phyloP scores from a whole-genome alignment of 306 rosid genomes.

The Quercus berberidifolia region DNA sequence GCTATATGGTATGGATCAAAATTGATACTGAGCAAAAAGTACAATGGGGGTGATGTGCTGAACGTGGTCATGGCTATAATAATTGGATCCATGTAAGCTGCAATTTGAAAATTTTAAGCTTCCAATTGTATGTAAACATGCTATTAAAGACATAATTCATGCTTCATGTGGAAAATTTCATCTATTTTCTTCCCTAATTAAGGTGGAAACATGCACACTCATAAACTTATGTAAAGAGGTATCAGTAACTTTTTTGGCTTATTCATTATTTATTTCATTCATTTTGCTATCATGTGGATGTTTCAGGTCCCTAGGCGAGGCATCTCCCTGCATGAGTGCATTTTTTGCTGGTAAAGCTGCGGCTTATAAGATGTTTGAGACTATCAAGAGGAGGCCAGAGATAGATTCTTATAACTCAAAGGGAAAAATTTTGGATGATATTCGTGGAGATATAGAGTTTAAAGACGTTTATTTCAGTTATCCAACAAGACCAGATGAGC shows the following conservation, averaged over 20 bases:
- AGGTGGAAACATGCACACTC: too few relatives aligned
- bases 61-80: slow-evolving; percentile 49
- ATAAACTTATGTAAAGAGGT: too few relatives aligned
- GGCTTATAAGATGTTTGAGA: slow-evolving; percentile 53
- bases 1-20: slow-evolving; percentile 70
- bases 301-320: slow-evolving; percentile 49
- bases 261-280: background rate
- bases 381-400: slow-evolving; percentile 39
- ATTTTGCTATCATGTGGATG: background rate
- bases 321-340: slow-evolving; percentile 52
- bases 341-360: slow-evolving; percentile 60
- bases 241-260: background rate
- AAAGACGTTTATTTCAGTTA: slow-evolving; percentile 23
- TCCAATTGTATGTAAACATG: too few relatives aligned
- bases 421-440: slow-evolving; percentile 27
- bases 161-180: too few relatives aligned
- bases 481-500: slow-evolving; percentile 22
- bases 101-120: background rate
- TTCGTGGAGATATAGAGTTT: slow-evolving; percentile 23
- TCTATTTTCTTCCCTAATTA: too few relatives aligned
- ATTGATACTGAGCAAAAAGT: slow-evolving; percentile 58
- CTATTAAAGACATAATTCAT: too few relatives aligned
- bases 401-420: slow-evolving; percentile 40
- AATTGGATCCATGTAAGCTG: slow-evolving; percentile 62
- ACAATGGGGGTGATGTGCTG: slow-evolving; percentile 59